These are phyloP conservation scores for Termitomyces sp. DNA, from an alignment of 768 basidiomycete species.

Conservation along the genomic window DNA sequence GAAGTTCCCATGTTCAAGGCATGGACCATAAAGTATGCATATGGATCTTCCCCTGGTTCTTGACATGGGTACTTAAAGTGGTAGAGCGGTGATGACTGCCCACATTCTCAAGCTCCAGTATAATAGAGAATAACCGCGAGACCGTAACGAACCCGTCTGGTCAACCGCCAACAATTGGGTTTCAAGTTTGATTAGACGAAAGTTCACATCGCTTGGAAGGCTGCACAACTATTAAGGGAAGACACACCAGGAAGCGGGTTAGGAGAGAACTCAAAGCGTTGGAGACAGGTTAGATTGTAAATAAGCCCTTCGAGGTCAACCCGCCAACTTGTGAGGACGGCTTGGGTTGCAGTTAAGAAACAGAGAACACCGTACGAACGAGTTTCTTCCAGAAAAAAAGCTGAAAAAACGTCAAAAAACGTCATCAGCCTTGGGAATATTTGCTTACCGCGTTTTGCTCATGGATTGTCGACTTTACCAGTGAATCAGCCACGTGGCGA, in stretches of 20 bases:
- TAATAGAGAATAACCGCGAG: not conserved
- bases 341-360: not conserved
- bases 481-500: constrained; percentile 11
- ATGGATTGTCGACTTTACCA: no score
- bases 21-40: not conserved
- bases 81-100: not conserved
- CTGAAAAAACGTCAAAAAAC: no score
- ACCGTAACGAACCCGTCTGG: not conserved
- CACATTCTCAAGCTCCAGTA: not conserved
- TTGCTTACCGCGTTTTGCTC: no score
- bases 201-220: not conserved
- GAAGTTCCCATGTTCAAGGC: not conserved
- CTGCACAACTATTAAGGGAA: not conserved
- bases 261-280: not conserved
- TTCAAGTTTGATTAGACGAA: not conserved
- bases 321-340: not conserved
- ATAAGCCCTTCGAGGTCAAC: not conserved
- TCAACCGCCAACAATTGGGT: not conserved
- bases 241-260: not conserved
- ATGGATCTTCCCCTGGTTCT: not conserved
- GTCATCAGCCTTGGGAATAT: not conserved
- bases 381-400: not conserved
- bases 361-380: not conserved
- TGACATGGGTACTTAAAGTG: not conserved
- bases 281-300: not conserved